Evolutionary conservation across 148 eudicot species (phyloP).

Genomic region (Nyssa sinensis): DNA sequence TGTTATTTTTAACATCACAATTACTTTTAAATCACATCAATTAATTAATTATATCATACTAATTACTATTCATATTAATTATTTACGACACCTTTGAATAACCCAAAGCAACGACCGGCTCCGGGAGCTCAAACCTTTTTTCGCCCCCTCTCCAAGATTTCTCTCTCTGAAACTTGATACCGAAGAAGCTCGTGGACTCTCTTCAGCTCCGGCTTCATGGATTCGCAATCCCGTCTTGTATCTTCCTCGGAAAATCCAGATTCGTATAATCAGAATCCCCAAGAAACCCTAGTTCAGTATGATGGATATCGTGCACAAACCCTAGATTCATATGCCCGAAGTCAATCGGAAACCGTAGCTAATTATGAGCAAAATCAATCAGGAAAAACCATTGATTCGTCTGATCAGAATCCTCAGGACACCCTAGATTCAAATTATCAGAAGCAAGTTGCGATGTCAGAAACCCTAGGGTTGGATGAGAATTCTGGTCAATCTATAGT

Average conservation of each 20-base stretch:
- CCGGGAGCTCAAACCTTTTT: too few relatives aligned
- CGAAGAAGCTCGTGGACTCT: background rate
- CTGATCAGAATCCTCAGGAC: background rate
- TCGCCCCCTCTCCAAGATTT: background rate
- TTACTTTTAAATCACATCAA: too few relatives aligned
- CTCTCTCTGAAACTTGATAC: background rate
- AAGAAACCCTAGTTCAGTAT: background rate
- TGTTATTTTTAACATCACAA: too few relatives aligned
- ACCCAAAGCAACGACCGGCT: too few relatives aligned
- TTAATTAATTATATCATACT: too few relatives aligned
- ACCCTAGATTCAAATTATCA: background rate
- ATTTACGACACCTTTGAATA: too few relatives aligned
- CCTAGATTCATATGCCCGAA: background rate
- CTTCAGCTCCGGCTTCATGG: background rate
- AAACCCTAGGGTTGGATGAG: slow-evolving; percentile 1
- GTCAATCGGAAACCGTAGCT: background rate
- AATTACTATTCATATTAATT: too few relatives aligned
- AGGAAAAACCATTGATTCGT: background rate
- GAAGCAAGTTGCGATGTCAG: background rate
- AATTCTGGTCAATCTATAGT: background rate
- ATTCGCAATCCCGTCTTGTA: background rate
- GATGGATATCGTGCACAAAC: background rate
- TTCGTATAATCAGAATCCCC: background rate
- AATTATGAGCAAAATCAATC: background rate
- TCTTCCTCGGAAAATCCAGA: background rate